Conservation (phyloP, 1,284 basidiomycete genomes). For the Mycena sp. region DNA sequence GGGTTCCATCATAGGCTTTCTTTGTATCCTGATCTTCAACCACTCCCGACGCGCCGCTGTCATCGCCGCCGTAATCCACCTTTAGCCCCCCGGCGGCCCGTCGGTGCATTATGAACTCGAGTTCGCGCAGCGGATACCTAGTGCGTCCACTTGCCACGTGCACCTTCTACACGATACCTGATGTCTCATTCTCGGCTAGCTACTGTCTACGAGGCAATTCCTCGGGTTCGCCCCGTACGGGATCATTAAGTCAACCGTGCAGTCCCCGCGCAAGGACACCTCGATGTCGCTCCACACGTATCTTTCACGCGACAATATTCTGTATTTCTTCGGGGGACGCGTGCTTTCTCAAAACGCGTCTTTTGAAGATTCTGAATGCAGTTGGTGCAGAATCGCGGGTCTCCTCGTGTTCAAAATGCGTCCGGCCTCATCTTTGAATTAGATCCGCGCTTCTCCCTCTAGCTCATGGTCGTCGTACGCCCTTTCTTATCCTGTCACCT, state of each 20-base stretch:
- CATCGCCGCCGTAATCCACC: constrained; percentile 43
- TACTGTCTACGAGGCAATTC: constrained; percentile 9
- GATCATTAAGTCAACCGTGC: background rate
- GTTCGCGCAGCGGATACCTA: constrained; percentile 53
- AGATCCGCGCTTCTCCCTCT: background rate
- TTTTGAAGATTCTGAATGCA: background rate
- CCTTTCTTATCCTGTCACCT: background rate
- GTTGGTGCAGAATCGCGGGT: background rate
- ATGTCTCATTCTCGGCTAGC: background rate
- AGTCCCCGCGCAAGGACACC: background rate
- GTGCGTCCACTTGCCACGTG: too few relatives aligned
- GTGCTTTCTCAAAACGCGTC: background rate
- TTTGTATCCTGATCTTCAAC: constrained; percentile 48
- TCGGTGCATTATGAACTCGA: constrained; percentile 50
- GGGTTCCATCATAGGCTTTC: constrained; percentile 47
- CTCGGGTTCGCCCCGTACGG: constrained; percentile 5
- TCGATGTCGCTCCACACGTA: background rate
- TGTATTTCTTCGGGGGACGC: constrained; percentile 19
- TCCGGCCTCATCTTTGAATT: background rate
- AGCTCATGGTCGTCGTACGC: constrained; percentile 23
- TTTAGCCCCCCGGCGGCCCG: constrained; percentile 54
- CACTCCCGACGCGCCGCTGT: constrained; percentile 39
- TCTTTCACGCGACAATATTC: constrained; percentile 9
- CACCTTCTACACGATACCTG: background rate
- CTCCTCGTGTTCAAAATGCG: constrained; percentile 17